phyloP scores from a whole-genome alignment of 179 eudicot genomes.

The Carnegiea gigantea region DNA sequence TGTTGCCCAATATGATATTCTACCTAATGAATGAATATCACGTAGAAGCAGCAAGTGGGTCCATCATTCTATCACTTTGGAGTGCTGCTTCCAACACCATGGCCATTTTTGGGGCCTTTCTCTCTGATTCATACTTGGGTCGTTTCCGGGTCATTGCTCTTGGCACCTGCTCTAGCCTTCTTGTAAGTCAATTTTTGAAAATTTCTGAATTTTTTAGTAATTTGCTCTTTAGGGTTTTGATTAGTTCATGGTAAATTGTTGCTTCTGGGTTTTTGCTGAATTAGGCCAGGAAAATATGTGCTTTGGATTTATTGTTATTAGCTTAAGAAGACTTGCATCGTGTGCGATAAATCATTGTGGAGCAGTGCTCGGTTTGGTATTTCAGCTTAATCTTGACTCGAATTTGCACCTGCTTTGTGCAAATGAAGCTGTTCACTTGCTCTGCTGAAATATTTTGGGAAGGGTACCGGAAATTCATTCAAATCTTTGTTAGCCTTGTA shows the following conservation, averaged over 20 bases:
- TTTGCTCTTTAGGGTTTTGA: not conserved
- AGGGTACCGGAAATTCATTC: no score
- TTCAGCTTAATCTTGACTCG: not conserved
- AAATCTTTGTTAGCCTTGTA: no score
- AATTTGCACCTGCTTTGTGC: not conserved
- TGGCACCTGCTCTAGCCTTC: slow-evolving; percentile 25
- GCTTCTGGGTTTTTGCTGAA: not conserved
- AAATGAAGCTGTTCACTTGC: not conserved
- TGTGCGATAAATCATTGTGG: not conserved
- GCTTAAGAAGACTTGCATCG: not conserved
- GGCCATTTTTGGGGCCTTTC: slow-evolving; percentile 41
- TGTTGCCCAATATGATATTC: slow-evolving; percentile 48
- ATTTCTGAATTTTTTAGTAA: not conserved
- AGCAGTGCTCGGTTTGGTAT: not conserved
- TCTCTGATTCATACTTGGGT: slow-evolving; percentile 53
- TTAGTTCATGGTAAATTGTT: not conserved
- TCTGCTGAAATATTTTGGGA: not conserved
- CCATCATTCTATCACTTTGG: slow-evolving; percentile 32
- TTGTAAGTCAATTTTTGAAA: slow-evolving; percentile 22
- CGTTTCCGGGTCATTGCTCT: slow-evolving; percentile 45
- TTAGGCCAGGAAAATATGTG: not conserved
- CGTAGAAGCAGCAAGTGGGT: slow-evolving; percentile 35
- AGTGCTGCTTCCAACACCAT: slow-evolving; percentile 35
- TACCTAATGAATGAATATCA: slow-evolving; percentile 43
- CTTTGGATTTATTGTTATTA: not conserved